Base-by-base conservation (phyloP, 2,329 filamentous ascomycete genomes). In the Botryotinia convoluta region DNA sequence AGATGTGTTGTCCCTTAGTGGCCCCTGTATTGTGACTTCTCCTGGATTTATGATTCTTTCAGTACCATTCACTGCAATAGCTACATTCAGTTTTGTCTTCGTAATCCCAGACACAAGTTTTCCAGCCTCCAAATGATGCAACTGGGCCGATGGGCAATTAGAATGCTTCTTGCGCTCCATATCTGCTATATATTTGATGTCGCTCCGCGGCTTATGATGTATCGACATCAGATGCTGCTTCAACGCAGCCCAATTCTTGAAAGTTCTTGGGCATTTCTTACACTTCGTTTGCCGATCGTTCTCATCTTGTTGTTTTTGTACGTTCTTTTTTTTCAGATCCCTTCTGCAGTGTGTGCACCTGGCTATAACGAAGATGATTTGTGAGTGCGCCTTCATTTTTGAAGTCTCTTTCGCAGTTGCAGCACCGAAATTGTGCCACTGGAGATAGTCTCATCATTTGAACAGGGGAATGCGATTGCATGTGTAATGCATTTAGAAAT, bases 321-420 rank as follows among this genome's bases (percentile, higher is more conserved):
- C 59, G 45, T 75, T 74, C 57, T n/a, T 73, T 71, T n/a, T 69
- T 74, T 35, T 71, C 67, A 39, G 45, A 67, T 48, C 48, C 48
- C 71, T 74, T 71, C 51, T 18, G 26, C 20, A 59, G 73, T 73
- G 9, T 44, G 39, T 74, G 71, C 48, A 73, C 71, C 71, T 60
- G 69, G 60, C 71, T 74, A 71, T 54, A 61, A 71, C 71, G 72
- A 69, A 75, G 74, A 69, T 76, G 75, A 74, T 72, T 44, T 71
- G 70, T 57, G 44, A 77, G 73, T 71, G 72, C 61, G 0, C 35
- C 32, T 72, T 76, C 62, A 74, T 60, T 74, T 70, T 60, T 74
- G 64, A 75, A 77, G 67, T 76, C 73, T 29, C 74, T 72, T 60
- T 76, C 71, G 65, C 74, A 76, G 63, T 76, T 72, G 65, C 75